A percentile compares a stretch with the other conserved stretches of the same genome.
Evolutionary conservation across 805 yeast genomes (phyloP).

Genomic region (Yamadazyma tumulicola): DNA sequence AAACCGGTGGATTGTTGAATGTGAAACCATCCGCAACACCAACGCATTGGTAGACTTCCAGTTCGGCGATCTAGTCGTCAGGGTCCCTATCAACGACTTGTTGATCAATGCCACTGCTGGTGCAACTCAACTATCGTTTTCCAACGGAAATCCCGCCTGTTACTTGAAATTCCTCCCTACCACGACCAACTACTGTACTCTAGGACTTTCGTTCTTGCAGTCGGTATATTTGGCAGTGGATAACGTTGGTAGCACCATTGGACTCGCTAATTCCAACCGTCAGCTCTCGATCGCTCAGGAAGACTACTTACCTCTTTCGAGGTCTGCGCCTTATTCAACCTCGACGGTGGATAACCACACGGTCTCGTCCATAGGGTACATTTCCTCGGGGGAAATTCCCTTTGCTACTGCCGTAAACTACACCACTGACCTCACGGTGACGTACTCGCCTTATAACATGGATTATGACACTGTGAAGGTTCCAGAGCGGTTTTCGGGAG

Average conservation of each 20-base stretch:
- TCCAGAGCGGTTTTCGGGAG: constrained; percentile 15
- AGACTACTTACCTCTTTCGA: constrained; percentile 9
- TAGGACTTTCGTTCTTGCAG: constrained; percentile 59
- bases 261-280: constrained; percentile 48
- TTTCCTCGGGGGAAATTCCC: constrained; percentile 10
- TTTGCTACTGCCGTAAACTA: constrained; percentile 7
- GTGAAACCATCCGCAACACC: constrained; percentile 43
- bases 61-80: constrained; percentile 50
- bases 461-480: constrained; percentile 6
- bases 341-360: not conserved
- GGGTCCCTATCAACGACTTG: constrained; percentile 48
- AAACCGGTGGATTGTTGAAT: constrained; percentile 59
- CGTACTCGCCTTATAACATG: constrained; percentile 5
- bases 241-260: constrained; percentile 52
- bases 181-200: constrained; percentile 44
- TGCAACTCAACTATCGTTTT: constrained; percentile 41
- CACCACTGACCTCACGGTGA: constrained; percentile 4
- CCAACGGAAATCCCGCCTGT: constrained; percentile 58
- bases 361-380: constrained; percentile 7
- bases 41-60: constrained; percentile 51
- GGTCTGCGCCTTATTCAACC: too few species aligned
- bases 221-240: constrained; percentile 61
- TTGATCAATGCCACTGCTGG: constrained; percentile 35
- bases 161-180: constrained; percentile 49
- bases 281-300: constrained; percentile 9